These are phyloP conservation scores for Mycena vitilis DNA, from an alignment of 768 basidiomycete genomes.

Conservation along the genomic window DNA sequence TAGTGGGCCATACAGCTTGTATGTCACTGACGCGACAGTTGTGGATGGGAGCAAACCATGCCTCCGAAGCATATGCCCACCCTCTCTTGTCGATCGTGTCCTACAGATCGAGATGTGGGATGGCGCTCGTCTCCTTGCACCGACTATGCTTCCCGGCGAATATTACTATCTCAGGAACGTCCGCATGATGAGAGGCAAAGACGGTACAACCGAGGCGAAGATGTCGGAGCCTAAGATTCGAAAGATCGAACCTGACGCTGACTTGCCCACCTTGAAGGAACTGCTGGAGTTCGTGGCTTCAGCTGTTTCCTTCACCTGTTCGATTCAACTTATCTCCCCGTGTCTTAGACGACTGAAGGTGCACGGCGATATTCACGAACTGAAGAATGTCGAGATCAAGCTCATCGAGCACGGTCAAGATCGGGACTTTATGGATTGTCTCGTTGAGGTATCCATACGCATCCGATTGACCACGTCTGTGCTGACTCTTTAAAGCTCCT, in stretches of 20 bases:
- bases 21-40: conserved; percentile 75
- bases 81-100: conserved; percentile 54
- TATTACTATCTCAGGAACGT: conserved; percentile 67
- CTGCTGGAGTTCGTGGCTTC: conserved; percentile 61
- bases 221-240: conserved; percentile 58
- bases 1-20: conserved; percentile 56
- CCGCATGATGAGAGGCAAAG: conserved; percentile 52
- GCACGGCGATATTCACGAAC: conserved; percentile 28
- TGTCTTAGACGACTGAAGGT: conserved; percentile 51
- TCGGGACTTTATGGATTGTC: conserved; percentile 61
- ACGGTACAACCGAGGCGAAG: conserved; percentile 65
- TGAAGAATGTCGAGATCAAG: conserved; percentile 53
- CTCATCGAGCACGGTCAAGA: conserved; percentile 61
- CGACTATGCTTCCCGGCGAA: conserved; percentile 58
- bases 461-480: background rate
- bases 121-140: conserved; percentile 53
- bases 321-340: conserved; percentile 11
- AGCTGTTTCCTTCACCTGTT: background rate
- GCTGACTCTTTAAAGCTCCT: conserved; percentile 55
- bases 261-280: conserved; percentile 53
- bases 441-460: conserved; percentile 62
- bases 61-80: conserved; percentile 61
- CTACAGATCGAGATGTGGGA: conserved; percentile 75
- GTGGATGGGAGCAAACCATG: conserved; percentile 49
- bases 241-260: conserved; percentile 54